Base-by-base conservation (phyloP, 768 basidiomycete genomes). In the Sarcomyxa edulis region DNA sequence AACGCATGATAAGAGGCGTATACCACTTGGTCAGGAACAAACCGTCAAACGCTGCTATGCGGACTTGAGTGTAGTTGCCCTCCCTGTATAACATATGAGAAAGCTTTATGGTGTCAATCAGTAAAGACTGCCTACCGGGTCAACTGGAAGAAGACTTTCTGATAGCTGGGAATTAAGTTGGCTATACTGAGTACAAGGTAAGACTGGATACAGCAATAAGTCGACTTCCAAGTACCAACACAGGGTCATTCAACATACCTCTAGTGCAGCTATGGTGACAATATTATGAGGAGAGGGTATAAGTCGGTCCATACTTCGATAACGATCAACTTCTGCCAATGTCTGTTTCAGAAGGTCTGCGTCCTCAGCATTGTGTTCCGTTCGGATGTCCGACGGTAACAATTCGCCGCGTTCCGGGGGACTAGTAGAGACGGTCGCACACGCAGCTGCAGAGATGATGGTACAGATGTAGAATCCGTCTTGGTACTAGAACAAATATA, bases 271-370 rank as follows among this genome's bases (percentile, higher is more conserved):
- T 34, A 87, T 74, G 1, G 96, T 94, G 19, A 98, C 85, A 23
- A 90, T 79, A 54, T 99, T 99, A 50, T 95, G 92, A 33, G 82
- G 81, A 1, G 94, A 95, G 7, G 96, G 92, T 40, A 97, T 93
- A 11, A 98, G 69, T 39, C 93, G 74, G 60, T 99, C 96, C 82
- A 96, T 91, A 52, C 81, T 89, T 40, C 91, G 81, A 63, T 94
- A 95, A 30, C 95, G 76, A 51, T 92, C 88, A 22, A 97, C 77
- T 55, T 95, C 91, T 14, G 80, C 72, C 31, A 84, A 57, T 2
- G 84, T 86, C 48, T 84, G 78, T 49, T 81, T 80, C 34, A 94
- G 58, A 8, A 94, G 67, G 25, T 76, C 74, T 19, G 65, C 65
- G 48, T 88, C 86, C 54, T 89, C 83, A 16, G 66, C 64, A 47